Conservation (phyloP, 306 rosid species). For the Malus sylvestris region DNA sequence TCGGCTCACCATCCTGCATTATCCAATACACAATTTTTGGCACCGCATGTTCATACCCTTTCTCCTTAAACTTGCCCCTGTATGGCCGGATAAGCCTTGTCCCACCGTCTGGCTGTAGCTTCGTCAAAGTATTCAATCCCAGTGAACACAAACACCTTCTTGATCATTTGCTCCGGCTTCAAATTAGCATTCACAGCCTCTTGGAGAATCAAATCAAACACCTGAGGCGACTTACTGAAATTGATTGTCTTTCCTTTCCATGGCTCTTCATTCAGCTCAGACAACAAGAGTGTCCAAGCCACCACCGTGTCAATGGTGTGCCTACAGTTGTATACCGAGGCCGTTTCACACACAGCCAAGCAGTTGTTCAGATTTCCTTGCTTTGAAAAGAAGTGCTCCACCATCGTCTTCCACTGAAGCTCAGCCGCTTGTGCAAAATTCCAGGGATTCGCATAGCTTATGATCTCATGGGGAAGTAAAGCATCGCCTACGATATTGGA, state of each 20-base stretch:
- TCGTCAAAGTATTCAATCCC: too few relatives aligned
- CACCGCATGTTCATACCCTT: too few relatives aligned
- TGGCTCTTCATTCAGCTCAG: constrained; percentile 25
- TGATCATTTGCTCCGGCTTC: constrained; percentile 47
- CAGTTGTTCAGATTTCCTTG: neutral
- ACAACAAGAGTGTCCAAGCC: constrained; percentile 37
- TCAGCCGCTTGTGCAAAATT: too few relatives aligned
- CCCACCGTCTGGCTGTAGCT: neutral
- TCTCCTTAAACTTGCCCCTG: too few relatives aligned
- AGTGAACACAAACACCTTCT: constrained; percentile 50
- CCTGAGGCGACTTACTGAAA: constrained; percentile 33
- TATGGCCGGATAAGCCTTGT: too few relatives aligned
- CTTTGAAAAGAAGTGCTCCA: too few relatives aligned
- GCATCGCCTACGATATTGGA: neutral
- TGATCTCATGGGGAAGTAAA: neutral
- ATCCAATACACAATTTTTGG: too few relatives aligned
- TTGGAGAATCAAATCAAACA: constrained; percentile 40
- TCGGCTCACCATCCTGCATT: too few relatives aligned
- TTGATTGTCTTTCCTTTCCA: constrained; percentile 56
- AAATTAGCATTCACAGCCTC: constrained; percentile 44
- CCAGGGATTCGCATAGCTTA: neutral
- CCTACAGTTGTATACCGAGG: neutral
- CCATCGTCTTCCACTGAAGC: too few relatives aligned
- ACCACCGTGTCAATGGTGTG: constrained; percentile 21
- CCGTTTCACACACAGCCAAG: constrained; percentile 28